Evolutionary conservation across 129 eudicot species (phyloP).

Genomic region (Saussurea involucrata): DNA sequence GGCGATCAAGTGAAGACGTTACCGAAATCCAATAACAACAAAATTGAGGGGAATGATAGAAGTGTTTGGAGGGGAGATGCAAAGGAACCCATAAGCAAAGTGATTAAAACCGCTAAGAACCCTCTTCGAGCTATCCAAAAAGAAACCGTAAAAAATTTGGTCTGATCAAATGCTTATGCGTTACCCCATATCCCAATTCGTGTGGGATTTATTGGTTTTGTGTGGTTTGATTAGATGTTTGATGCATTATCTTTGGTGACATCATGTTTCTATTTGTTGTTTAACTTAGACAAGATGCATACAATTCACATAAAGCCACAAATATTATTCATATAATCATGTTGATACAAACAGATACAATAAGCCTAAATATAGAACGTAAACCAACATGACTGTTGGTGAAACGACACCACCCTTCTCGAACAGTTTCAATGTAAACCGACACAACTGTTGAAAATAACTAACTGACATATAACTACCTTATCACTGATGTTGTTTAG

Average conservation of each 20-base stretch:
- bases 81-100: constrained; percentile 27
- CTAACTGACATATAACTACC: too few species aligned
- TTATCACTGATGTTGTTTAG: too few species aligned
- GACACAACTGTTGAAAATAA: too few species aligned
- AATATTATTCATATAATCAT: too few species aligned
- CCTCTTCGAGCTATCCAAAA: not conserved
- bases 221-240: not conserved
- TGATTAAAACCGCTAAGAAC: constrained; percentile 10
- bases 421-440: too few species aligned
- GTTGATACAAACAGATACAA: too few species aligned
- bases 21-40: constrained; percentile 15
- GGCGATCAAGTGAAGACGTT: constrained; percentile 11
- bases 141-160: not conserved
- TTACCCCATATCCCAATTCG: not conserved
- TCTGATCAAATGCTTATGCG: constrained; percentile 1
- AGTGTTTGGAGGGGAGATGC: constrained; percentile 8
- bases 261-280: not conserved
- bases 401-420: too few species aligned
- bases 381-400: too few species aligned
- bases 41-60: constrained; percentile 9
- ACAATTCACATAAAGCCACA: too few species aligned
- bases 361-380: too few species aligned
- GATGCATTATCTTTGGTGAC: not conserved
- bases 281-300: too few species aligned
- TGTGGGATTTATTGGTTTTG: not conserved